Base-by-base conservation (phyloP, 2,329 filamentous ascomycete genomes). In the Alternaria burnsii region DNA sequence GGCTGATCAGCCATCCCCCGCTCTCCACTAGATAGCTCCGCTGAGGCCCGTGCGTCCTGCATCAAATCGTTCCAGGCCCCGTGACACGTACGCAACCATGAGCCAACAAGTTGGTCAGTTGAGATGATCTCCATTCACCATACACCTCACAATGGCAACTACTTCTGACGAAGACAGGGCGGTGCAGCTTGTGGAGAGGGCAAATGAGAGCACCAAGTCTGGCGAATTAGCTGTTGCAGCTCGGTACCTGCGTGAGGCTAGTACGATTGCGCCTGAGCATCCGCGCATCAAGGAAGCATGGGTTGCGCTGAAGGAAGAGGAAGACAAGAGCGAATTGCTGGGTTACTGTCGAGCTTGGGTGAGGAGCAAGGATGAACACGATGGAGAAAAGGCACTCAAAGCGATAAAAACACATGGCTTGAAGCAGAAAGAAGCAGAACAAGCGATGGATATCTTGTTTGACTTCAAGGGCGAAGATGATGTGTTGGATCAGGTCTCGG, bases 191-290 rank as follows among this genome's bases (percentile, higher is more conserved):
- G 72, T 70, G 41, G 64, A 70, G 40, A 71, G 69, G 59, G 76
- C 75, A 11, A 58, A 53, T 34, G 68, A 72, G 32, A 71, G 68
- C 55, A 69, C 68, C 34, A 68, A 69, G 41, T 60, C 68, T 10
- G 74, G 75, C 52, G 72, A 80, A 41, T 68, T 82, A 44, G 71
- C 74, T 44, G 72, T 77, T 54, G 82, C 81, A 22, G 79, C 79
- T 26, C 69, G 76, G 47, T 73, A 76, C n/a, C 69, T 84, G 56
- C 76, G 79, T 46, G 79, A 83, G 68, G 82, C 82, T 34, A 79
- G 78, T 24, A 76, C 77, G 43, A 73, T 84, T 38, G 78, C 80
- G 52, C 78, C 81, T 32, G 72, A 79, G 14, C 79, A 80, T 66
- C 68, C 71, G 11, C 68, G 74, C 22, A 74, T 84, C 59, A 80